Evolutionary conservation across 2,329 filamentous ascomycete species (phyloP).

Genomic region (Simplicillium sp.): DNA sequence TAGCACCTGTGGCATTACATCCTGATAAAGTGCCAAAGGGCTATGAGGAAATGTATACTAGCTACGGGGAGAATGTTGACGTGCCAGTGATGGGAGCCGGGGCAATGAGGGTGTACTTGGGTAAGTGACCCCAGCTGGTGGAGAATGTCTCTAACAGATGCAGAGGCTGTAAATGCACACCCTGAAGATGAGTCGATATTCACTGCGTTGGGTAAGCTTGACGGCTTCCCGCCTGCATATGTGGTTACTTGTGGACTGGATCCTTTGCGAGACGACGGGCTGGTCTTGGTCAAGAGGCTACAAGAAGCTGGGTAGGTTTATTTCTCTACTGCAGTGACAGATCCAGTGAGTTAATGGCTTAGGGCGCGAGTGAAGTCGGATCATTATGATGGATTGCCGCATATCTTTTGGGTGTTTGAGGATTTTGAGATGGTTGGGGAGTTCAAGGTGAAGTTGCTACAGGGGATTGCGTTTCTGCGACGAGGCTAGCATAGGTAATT

Average conservation of each 20-base stretch:
- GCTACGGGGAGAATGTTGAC: not conserved
- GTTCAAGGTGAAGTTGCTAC: too few species aligned
- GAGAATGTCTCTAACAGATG: not conserved
- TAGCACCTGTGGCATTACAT: not conserved
- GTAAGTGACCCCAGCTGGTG: not conserved
- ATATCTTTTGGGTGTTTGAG: too few species aligned
- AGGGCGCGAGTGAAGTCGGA: too few species aligned
- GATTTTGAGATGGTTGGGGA: too few species aligned
- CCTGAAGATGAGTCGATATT: not conserved
- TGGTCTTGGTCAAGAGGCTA: not conserved
- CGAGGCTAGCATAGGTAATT: too few species aligned
- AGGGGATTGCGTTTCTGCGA: too few species aligned
- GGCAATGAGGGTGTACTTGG: not conserved
- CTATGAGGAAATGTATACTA: not conserved
- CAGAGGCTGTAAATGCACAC: not conserved
- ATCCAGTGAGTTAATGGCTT: too few species aligned
- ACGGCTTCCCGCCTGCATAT: not conserved
- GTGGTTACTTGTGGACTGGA: not conserved
- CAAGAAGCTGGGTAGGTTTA: not conserved
- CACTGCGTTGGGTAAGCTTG: not conserved
- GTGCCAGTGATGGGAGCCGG: not conserved
- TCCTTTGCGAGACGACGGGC: not conserved
- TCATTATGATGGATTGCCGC: too few species aligned
- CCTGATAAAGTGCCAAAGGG: not conserved
- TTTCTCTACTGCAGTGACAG: too few species aligned